phyloP scores from a whole-genome alignment of 129 eudicot species.

The Arctium minus region DNA sequence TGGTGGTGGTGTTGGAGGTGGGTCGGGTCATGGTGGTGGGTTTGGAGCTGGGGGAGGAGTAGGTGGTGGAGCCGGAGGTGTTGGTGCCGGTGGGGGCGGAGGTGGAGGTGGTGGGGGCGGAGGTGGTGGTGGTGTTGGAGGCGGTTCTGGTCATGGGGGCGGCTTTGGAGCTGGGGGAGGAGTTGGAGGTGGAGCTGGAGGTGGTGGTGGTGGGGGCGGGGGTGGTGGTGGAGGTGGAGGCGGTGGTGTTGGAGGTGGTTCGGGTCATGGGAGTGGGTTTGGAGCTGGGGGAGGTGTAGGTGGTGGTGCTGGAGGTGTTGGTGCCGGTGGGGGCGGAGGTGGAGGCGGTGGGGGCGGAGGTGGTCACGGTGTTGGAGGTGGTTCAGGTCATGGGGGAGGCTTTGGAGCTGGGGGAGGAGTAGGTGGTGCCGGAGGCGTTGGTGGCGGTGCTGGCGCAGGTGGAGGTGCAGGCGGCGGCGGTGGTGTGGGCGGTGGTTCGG shows the following conservation, averaged over 20 bases:
- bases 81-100: conserved; percentile 35
- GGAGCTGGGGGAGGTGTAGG: conserved; percentile 27
- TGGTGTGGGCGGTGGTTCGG: conserved; percentile 39
- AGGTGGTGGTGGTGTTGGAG: conserved; percentile 30
- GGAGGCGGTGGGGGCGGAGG: conserved; percentile 10
- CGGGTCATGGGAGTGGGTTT: conserved; percentile 18
- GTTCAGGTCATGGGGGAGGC: conserved; percentile 26
- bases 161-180: conserved; percentile 32
- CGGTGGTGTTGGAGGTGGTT: conserved; percentile 19
- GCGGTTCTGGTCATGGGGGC: conserved; percentile 31
- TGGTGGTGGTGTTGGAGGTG: conserved; percentile 45
- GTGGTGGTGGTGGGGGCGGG: conserved; percentile 8
- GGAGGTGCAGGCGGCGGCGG: conserved; percentile 43
- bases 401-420: conserved; percentile 41
- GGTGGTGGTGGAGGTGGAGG: neutral
- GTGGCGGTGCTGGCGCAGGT: conserved; percentile 38
- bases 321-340: conserved; percentile 23
- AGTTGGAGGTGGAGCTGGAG: conserved; percentile 10
- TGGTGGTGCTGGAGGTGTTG: conserved; percentile 16
- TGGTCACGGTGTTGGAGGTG: conserved; percentile 18
- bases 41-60: conserved; percentile 42
- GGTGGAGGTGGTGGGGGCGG: conserved; percentile 38
- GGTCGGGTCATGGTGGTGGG: conserved; percentile 34
- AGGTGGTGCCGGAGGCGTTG: conserved; percentile 28
- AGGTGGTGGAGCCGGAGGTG: conserved; percentile 36